Base-by-base conservation (phyloP, 345 rosid genomes). In the Euphorbia tirucalli region DNA sequence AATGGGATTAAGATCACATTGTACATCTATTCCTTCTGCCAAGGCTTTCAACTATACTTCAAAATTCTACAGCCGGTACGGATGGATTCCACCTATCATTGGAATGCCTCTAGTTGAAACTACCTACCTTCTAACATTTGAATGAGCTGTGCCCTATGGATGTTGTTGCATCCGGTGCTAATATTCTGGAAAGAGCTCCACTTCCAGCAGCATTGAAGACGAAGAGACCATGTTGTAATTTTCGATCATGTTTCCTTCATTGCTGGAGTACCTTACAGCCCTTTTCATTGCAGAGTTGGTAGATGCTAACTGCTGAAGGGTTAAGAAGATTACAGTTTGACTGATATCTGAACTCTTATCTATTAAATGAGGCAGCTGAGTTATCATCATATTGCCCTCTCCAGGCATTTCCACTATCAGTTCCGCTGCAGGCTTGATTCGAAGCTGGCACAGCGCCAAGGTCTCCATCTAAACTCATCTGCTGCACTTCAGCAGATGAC, bases 391-490 rank as follows among this genome's bases (percentile, higher is more conserved):
- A 86, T 27, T 87, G 95, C 68, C 85, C 86, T 77, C 90, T 87
- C 98, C 97, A 94, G 21, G 88, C 96, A 57, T 89, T 91, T 44
- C 93, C 97, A 15, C 95, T 87, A 78, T 92, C 93, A 39, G 89
- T 88, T 28, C 91, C 96, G 54, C 98, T 91, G 73, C 93, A 90
- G 22, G 92, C 93, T 83, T 88, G 97, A 76, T 88, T 88, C 21
- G 87, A 86, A 66, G 83, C 83, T 9, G 93, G 87, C 19, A 89
- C 79, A 59, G 84, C 80, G 46, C 94, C 95, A 43, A 93, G 91
- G 74, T 88, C 88, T 43, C 97, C 98, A 61, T 94, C 97, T 83
- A 92, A 80, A 78, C 98, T 92, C 95, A 94, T 90, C 69, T 92
- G 97, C 78, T 92, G 96, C 16, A 92, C 98, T 81, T 94, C 96